Conservation (phyloP, 805 yeast genomes). For the Ogataea trehalophila region DNA sequence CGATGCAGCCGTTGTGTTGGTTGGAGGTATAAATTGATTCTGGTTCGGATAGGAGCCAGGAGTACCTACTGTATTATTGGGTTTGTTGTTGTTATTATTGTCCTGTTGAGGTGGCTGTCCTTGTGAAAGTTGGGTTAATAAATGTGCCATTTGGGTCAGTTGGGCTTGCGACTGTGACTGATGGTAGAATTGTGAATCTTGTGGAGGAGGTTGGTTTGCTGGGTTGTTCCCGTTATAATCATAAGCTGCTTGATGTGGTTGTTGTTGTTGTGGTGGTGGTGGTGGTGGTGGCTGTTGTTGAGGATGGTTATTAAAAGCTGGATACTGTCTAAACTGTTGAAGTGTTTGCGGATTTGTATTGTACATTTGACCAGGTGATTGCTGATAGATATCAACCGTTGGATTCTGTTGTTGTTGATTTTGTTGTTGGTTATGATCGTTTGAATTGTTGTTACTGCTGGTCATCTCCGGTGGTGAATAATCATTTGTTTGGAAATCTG, state of each 20-base stretch:
- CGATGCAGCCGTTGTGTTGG: constrained; percentile 1
- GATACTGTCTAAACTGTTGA: too few species aligned
- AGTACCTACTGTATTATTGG: neutral
- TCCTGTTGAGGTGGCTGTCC: constrained; percentile 1
- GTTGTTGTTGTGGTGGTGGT: too few species aligned
- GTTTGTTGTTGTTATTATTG: neutral
- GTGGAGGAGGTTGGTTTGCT: neutral
- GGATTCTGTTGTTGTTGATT: neutral
- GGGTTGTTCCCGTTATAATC: too few species aligned
- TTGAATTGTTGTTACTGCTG: neutral
- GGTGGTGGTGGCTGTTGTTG: too few species aligned
- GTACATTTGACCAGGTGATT: neutral
- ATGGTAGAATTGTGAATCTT: neutral
- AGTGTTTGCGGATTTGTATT: neutral
- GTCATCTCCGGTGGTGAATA: neutral
- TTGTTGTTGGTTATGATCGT: neutral
- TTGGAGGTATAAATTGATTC: neutral
- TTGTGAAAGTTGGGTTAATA: constrained; percentile 8
- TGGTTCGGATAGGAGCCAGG: neutral
- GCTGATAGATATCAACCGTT: neutral
- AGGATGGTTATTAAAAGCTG: too few species aligned
- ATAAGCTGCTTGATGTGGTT: too few species aligned
- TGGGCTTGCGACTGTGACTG: constrained; percentile 1
- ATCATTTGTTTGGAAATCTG: constrained; percentile 7
- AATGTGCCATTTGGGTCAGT: constrained; percentile 9